phyloP scores from a whole-genome alignment of 2,329 filamentous ascomycete genomes.

The Ustulina deusta region DNA sequence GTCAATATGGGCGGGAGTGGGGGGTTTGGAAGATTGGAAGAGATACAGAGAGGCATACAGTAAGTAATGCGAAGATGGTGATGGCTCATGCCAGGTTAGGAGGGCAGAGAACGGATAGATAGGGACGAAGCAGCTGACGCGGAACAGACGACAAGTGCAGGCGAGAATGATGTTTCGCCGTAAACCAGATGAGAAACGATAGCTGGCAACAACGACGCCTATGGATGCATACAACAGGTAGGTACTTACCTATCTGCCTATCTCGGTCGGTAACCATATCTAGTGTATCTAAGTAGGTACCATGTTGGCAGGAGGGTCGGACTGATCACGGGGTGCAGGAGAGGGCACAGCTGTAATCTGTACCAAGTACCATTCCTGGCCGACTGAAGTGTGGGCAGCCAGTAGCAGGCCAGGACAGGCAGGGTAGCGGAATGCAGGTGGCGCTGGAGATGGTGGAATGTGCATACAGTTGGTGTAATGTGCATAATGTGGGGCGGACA shows the following conservation, averaged over 20 bases:
- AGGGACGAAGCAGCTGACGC: neutral
- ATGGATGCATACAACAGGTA: neutral
- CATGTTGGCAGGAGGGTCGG: conserved; percentile 5
- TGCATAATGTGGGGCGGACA: neutral
- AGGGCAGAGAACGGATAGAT: neutral
- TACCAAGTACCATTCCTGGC: no score
- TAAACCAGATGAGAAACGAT: neutral
- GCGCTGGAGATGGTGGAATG: conserved; percentile 25
- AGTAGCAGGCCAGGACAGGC: neutral
- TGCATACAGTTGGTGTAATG: conserved; percentile 4
- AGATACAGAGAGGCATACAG: conserved; percentile 1
- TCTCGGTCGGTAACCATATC: neutral
- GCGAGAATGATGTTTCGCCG: conserved; percentile 1
- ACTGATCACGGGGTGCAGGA: conserved; percentile 27
- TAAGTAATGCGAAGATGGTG: neutral
- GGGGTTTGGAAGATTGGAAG: no score
- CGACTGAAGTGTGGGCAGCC: neutral
- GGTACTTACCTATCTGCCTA: neutral
- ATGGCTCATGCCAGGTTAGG: neutral
- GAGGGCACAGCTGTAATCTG: conserved; percentile 2
- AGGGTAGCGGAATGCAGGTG: conserved; percentile 23
- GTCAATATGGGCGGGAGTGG: no score
- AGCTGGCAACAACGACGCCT: neutral
- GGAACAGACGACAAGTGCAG: conserved; percentile 11
- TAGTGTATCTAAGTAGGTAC: neutral